Base-by-base conservation (phyloP, 495 filamentous ascomycete genomes). In the Parathielavia appendiculata region DNA sequence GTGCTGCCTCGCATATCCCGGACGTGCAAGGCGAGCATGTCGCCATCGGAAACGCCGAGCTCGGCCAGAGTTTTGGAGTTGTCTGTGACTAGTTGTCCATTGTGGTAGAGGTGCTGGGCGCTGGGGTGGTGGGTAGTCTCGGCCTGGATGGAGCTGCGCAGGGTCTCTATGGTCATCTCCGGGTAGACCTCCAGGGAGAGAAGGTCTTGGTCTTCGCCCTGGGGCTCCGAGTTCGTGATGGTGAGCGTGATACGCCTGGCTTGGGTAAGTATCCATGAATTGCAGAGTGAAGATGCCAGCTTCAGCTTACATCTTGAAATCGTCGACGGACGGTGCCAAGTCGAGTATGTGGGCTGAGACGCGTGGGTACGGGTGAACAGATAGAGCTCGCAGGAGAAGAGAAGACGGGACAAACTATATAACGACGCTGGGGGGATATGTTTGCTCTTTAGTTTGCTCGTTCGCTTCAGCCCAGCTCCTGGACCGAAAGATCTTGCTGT, bases 1-100 rank as follows among this genome's bases (percentile, higher is more conserved):
- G 71, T 73, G 55, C 67, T 68, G 46, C 73, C 74, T 34, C 75
- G 71, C 72, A 79, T 79, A 58, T 79, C 79, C 63, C 80, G 79
- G 58, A 92, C 84, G 68, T 92, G 87, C 51, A 96, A 79, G 13
- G 87, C 90, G 39, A 98, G 78, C 90, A 98, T 92, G 60, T 97
- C 95, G 51, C 91, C 91, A 72, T 96, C 89, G 30, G 76, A 82
- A 63, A 98, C 88, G 11, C 86, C 81, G n/a, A 89, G 82, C 61
- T 93, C 81, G 54, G 87, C 80, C 49, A 98, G 79, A 7, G 90
- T 95, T 69, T 88, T 87, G 26, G 79, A 70, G 61, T 92, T 86
- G 69, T 90, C 85, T 46, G 71, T 76, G 50, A 98, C 84, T 22
- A 93, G 83, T 45, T 84, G 83, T 57, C 91, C 92, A 68, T 97